Evolutionary conservation across 2,329 filamentous ascomycete genomes (phyloP).

Genomic region (Hawksworthiomyces lignivorus): DNA sequence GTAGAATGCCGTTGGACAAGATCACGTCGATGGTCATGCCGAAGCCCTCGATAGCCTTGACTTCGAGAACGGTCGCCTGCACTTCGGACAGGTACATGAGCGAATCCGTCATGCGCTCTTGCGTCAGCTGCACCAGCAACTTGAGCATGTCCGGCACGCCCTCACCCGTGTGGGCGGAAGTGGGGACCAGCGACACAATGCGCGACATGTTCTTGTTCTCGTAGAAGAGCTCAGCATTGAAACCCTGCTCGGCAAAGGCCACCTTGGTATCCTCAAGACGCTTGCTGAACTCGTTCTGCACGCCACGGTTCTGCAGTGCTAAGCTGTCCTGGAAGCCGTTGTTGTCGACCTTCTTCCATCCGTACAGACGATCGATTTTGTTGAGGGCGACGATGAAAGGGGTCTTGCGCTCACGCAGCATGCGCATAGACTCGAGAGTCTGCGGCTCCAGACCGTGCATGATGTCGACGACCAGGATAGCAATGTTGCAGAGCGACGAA

Average conservation of each 20-base stretch:
- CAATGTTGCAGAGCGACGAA: constrained; percentile 98
- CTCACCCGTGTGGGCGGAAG: constrained; percentile 96
- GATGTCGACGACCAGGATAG: constrained; percentile 97
- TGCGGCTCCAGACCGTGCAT: constrained; percentile 99
- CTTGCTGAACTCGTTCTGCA: constrained; percentile 90
- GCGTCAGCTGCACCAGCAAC: constrained; percentile 82
- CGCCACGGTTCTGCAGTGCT: constrained; percentile 80
- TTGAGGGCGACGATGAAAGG: constrained; percentile 98
- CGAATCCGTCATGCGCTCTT: constrained; percentile 93
- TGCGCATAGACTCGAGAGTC: constrained; percentile 92
- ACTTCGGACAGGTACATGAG: constrained; percentile 99
- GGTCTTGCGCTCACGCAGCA: constrained; percentile 87
- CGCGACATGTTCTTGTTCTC: constrained; percentile 97
- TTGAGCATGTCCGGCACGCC: constrained; percentile 99
- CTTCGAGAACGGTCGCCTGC: constrained; percentile 94
- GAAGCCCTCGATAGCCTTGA: constrained; percentile 98
- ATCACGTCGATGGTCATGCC: constrained; percentile 98
- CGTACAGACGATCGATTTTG: constrained; percentile 99
- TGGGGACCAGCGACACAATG: constrained; percentile 92
- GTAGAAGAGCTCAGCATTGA: constrained; percentile 95
- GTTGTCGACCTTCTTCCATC: constrained; percentile 98
- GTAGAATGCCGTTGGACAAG: constrained; percentile 87
- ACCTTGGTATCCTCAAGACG: constrained; percentile 86
- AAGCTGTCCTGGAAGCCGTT: constrained; percentile 96
- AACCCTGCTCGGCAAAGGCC: constrained; percentile 90